Evolutionary conservation across 345 rosid genomes (phyloP).

Genomic region (Schrenkiella parvula): DNA sequence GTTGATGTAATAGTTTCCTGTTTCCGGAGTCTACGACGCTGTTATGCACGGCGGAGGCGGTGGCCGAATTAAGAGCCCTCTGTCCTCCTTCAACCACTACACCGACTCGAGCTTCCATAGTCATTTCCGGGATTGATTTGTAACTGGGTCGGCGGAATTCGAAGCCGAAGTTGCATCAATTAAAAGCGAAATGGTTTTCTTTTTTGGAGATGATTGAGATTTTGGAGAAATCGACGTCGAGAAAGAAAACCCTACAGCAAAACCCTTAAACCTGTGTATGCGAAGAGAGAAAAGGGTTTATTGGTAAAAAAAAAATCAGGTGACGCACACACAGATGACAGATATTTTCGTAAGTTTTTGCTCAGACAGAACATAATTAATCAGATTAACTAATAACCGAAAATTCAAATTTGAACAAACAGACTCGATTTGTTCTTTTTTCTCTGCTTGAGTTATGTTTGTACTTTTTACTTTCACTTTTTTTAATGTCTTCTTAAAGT

Average conservation of each 20-base stretch:
- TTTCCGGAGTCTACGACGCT: slow-evolving; percentile 59
- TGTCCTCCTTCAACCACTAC: slow-evolving; percentile 77
- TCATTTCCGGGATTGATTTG: slow-evolving; percentile 21
- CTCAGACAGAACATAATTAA: neutral
- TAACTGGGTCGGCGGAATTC: neutral
- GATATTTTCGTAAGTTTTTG: neutral
- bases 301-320: neutral
- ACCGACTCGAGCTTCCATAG: slow-evolving; percentile 82
- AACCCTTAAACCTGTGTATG: slow-evolving; percentile 19
- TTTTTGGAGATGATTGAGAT: neutral
- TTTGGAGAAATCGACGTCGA: neutral
- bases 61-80: slow-evolving; percentile 57
- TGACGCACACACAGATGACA: slow-evolving; percentile 1
- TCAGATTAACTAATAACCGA: too few species aligned
- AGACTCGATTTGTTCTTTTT: too few species aligned
- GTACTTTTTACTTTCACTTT: neutral
- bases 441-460: neutral
- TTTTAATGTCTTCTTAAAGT: neutral
- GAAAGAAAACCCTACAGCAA: slow-evolving; percentile 32
- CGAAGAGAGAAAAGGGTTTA: slow-evolving; percentile 9
- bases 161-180: slow-evolving; percentile 5
- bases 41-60: slow-evolving; percentile 40
- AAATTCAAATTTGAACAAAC: too few species aligned
- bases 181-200: neutral
- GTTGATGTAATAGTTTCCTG: slow-evolving; percentile 53